Evolutionary conservation across 768 basidiomycete genomes (phyloP).

Genomic region (Clathrus columnatus): DNA sequence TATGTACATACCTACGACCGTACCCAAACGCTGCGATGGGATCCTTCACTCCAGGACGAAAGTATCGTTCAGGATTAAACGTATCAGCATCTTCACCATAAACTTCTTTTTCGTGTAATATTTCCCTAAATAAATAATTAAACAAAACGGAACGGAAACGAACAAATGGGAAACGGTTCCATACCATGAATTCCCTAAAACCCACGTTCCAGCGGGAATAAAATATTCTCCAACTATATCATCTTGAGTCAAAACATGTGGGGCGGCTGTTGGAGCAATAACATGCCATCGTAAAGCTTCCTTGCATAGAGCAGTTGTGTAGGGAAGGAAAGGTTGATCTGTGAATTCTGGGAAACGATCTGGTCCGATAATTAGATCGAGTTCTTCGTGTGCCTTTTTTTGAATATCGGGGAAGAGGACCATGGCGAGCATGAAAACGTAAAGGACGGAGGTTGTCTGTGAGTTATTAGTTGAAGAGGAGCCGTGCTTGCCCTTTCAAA

Average conservation of each 20-base stretch:
- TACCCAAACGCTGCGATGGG: conserved; percentile 1
- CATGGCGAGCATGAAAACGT: conserved; percentile 17
- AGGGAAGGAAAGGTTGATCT: conserved; percentile 10
- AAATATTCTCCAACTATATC: not conserved
- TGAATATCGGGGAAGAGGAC: conserved; percentile 12
- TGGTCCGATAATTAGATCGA: conserved; percentile 10
- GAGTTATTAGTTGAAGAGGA: too few species aligned
- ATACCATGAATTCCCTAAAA: not conserved
- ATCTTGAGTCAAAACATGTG: not conserved
- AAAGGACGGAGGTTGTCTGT: conserved; percentile 12
- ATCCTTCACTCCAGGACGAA: conserved; percentile 16
- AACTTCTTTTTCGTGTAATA: not conserved
- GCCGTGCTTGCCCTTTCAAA: not conserved
- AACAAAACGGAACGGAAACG: not conserved
- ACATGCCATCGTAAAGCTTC: conserved; percentile 11
- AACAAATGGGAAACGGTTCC: not conserved
- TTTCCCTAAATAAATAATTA: not conserved
- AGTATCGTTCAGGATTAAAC: conserved; percentile 30
- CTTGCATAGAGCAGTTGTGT: conserved; percentile 5
- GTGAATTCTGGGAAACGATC: conserved; percentile 9
- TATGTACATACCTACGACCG: not conserved
- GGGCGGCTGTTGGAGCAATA: conserved; percentile 9
- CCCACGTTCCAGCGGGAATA: not conserved
- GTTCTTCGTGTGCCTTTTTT: conserved; percentile 10
- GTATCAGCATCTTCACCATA: conserved; percentile 1